Evolutionary conservation across 2,329 filamentous ascomycete species (phyloP), one percentile per base, ranked within the genome.

Genomic region (Aspergillus amoenus): DNA sequence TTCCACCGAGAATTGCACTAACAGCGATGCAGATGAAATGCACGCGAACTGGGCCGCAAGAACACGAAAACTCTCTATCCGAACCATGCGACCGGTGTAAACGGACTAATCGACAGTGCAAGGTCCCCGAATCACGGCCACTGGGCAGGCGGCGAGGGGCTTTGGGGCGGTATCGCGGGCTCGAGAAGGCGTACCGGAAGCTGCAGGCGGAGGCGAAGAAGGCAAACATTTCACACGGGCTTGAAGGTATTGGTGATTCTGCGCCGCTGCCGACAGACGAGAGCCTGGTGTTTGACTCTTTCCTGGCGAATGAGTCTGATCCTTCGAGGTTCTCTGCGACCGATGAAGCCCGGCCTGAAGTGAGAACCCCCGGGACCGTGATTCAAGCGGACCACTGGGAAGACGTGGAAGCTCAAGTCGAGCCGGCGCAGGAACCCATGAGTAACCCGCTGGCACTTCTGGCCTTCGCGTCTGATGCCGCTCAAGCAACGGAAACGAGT

Each of bases 101-200:
- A 50, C 61, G 63, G 11, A 67, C 61, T 22, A 61, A 66, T 37
- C 65, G 65, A 2, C 39, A 51, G 1, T 71, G 68, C 45, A 64
- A 46, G 3, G 63, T 66, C 12, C 69, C 69, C 15, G 43, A 60
- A n/a, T 56, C 64, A 2, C 65, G 64, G 12, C 65, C 63, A 1
- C 55, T 67, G 22, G 69, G 69, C 4, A 64, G 69, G 22, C 68
- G 60, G 22, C 64, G 53, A 15, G 68, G 69, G 1, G 65, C 68
- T 2, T 44, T 62, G 18, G 69, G 68, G 17, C 64, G 67, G 2
- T 71, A 70, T 59, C 59, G 55, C 15, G 68, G 68, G 7, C 49
- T 71, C 17, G 66, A 71, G 42, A 71, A 71, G 53, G 67, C 65
- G 2, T 65, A 63, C 34, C 62, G 67, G 4, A 67, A 67, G 22